Base-by-base conservation (phyloP, 1,139 yeast species). In the Suhomyces taliae region DNA sequence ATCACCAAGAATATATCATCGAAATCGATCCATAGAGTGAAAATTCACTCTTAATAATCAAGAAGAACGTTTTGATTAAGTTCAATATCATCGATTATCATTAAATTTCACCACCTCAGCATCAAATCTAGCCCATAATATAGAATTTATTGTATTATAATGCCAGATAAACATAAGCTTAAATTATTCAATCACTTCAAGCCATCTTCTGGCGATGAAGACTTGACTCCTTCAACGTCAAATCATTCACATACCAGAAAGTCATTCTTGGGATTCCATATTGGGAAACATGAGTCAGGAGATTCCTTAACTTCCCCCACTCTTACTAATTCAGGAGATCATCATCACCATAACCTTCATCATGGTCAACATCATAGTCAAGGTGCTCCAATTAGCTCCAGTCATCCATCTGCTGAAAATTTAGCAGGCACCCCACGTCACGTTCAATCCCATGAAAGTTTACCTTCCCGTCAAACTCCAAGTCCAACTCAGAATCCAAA, bases 81-180 rank as follows among this genome's bases (percentile, higher is more conserved):
- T 19, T 19, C 24, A 19, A 19, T 19, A 19, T 6, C 24, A 19
- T 19, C 24, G 24, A 19, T 19, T 19, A 19, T 19, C 24, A 19
- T 19, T 4, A 19, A 19, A 19, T 19, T 19, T 19, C 24, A 19
- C 24, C 6, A 19, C 24, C 24, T 19, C 24, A 19, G 24, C 24
- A 19, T 19, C 24, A 19, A 19, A 19, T 19, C 24, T 19, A 19
- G 24, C 24, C 24, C 24, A 4, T 19, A 6, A 19, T 19, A 29
- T 29, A 29, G 32, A 29, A 9, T 6, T 29, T 7, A 29, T 11
- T 29, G 32, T 29, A 29, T 19, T 41, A 47, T 27, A 41, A 74
- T 75, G 80, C 79, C 79, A 37, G 80, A 75, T 53, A 72, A 70
- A 64, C 79, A 72, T 58, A 74, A 72, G 54, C 64, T 72, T 58